Percentiles rank a stretch among this genome's conserved stretches.
phyloP scores from a whole-genome alignment of 2,329 filamentous ascomycete species.

The Aureobasidium leucospermi region DNA sequence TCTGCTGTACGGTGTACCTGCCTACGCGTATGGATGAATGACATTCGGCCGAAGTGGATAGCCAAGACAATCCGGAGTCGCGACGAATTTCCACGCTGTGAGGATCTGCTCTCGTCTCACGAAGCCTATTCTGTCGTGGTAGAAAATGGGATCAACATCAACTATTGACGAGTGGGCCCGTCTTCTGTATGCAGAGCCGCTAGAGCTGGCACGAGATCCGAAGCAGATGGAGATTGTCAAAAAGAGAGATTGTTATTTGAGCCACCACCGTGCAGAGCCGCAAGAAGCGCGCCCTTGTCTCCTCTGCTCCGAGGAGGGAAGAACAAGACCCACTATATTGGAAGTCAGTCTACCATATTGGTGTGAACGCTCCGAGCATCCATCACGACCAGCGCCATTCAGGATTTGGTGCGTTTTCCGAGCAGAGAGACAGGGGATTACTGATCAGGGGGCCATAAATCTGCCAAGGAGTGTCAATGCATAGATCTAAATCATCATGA shows the following conservation, averaged over 20 bases:
- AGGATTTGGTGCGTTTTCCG: background rate
- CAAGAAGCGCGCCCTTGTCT: background rate
- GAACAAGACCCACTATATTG: background rate
- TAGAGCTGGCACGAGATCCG: conserved; percentile 10
- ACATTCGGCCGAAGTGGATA: background rate
- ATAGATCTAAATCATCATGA: conserved; percentile 2
- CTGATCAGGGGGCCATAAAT: background rate
- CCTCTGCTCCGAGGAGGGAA: background rate
- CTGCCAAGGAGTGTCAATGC: conserved; percentile 9
- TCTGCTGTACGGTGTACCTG: background rate
- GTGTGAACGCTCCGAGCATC: background rate
- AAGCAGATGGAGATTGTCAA: conserved; percentile 4
- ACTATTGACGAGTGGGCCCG: background rate
- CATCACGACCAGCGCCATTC: background rate
- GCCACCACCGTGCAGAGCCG: background rate
- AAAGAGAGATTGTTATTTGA: background rate
- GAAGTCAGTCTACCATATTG: background rate
- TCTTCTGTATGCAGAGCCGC: background rate
- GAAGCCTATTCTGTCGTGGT: background rate
- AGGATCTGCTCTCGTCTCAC: background rate
- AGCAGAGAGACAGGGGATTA: background rate
- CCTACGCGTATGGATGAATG: background rate
- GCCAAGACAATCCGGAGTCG: background rate
- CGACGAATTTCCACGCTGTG: background rate
- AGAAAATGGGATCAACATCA: conserved; percentile 9